A percentile compares a stretch with the other conserved stretches of the same genome.
Evolutionary conservation across 352 stramenopile species (phyloP).

Genomic region (Globisporangium uncinulatum): DNA sequence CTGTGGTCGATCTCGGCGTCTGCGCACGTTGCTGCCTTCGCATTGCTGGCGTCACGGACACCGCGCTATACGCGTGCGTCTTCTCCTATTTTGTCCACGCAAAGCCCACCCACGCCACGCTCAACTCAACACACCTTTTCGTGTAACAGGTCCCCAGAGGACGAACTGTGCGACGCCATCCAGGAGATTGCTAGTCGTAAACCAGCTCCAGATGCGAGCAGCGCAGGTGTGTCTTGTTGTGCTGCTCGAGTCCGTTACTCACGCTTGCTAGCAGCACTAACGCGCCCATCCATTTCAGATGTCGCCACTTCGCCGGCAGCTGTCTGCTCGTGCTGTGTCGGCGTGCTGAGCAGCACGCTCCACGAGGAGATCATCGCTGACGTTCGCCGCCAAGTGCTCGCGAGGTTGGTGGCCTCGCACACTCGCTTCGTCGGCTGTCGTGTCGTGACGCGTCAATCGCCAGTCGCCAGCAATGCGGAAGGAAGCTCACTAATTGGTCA

Average conservation of each 20-base stretch:
- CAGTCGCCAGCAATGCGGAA: too few species aligned
- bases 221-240: neutral
- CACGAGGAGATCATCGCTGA: conserved; percentile 37
- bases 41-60: conserved; percentile 41
- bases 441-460: too few species aligned
- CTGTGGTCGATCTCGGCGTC: conserved; percentile 22
- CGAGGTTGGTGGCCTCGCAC: conserved; percentile 16
- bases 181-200: neutral
- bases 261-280: neutral
- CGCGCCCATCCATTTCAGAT: neutral
- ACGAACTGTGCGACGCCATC: conserved; percentile 20
- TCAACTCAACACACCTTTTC: neutral
- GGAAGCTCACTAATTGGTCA: neutral
- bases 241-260: neutral
- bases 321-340: conserved; percentile 72
- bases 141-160: conserved; percentile 21
- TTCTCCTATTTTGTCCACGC: neutral
- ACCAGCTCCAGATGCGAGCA: neutral
- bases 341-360: conserved; percentile 44
- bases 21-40: conserved; percentile 70
- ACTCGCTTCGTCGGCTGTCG: neutral
- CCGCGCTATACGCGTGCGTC: conserved; percentile 50
- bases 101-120: neutral
- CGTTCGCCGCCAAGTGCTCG: conserved; percentile 27
- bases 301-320: conserved; percentile 1